Conservation (phyloP, 176 grass and related monocot genomes). For the Secale cereale region DNA sequence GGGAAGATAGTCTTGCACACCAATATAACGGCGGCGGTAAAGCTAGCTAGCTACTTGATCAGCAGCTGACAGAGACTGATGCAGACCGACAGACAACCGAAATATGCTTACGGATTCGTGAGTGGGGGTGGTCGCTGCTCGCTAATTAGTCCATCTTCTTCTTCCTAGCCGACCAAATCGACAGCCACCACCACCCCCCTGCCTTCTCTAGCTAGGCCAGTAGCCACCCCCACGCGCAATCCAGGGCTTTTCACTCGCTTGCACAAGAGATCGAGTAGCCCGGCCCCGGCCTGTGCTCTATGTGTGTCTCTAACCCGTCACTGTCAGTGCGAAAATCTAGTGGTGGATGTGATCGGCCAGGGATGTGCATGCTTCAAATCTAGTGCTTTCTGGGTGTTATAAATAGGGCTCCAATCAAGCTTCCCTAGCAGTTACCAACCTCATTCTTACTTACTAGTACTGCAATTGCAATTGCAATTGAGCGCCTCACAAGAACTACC, state of each 20-base stretch:
- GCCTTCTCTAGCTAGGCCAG: background rate
- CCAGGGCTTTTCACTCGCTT: constrained; percentile 17
- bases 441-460: background rate
- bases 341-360: background rate
- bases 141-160: background rate
- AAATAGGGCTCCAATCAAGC: constrained; percentile 27
- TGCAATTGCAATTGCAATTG: background rate
- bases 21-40: constrained; percentile 52
- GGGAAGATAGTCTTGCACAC: constrained; percentile 30
- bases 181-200: background rate
- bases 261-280: background rate
- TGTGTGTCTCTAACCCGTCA: constrained; percentile 19
- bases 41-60: background rate
- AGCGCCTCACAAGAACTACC: background rate
- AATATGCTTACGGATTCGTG: background rate
- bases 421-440: constrained; percentile 24
- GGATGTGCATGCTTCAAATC: constrained; percentile 13
- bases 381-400: constrained; percentile 17
- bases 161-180: constrained; percentile 51
- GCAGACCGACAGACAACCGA: background rate
- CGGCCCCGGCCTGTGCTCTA: background rate
- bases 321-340: background rate
- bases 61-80: background rate
- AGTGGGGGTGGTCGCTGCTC: background rate
- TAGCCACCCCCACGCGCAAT: constrained; percentile 23